These are phyloP conservation scores for Alternaria panax DNA, from an alignment of 2,329 filamentous ascomycete genomes.

Conservation along the genomic window DNA sequence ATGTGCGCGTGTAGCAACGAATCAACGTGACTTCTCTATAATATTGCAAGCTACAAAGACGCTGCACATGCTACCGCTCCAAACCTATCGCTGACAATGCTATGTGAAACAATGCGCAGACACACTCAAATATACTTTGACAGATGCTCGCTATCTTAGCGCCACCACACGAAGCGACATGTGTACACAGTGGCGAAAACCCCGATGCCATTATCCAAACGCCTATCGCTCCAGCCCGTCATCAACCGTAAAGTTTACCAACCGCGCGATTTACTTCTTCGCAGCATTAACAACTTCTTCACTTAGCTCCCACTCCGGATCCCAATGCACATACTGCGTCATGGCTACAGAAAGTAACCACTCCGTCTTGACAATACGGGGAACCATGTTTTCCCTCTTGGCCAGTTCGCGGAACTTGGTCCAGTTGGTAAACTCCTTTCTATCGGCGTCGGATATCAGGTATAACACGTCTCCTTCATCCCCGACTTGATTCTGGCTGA, in stretches of 20 bases:
- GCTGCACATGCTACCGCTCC: neutral
- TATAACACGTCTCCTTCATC: constrained; percentile 68
- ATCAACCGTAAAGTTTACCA: constrained; percentile 13
- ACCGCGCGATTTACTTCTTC: constrained; percentile 17
- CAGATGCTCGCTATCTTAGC: neutral
- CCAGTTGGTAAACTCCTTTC: constrained; percentile 78
- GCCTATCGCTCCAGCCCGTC: constrained; percentile 22
- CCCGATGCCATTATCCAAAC: constrained; percentile 22
- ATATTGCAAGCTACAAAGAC: neutral
- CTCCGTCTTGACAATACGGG: constrained; percentile 81
- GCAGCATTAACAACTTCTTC: constrained; percentile 41
- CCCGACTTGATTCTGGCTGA: constrained; percentile 69
- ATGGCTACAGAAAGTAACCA: constrained; percentile 92
- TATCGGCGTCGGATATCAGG: constrained; percentile 72
- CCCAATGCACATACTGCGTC: constrained; percentile 73
- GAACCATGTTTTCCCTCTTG: constrained; percentile 76
- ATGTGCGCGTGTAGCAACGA: neutral
- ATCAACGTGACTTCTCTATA: neutral
- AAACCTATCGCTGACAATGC: neutral
- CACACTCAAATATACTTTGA: neutral
- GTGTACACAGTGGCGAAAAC: constrained; percentile 19
- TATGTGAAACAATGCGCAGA: neutral
- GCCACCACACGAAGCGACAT: neutral
- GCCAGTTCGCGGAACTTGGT: constrained; percentile 81
- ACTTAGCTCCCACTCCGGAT: constrained; percentile 43